A percentile compares a stretch with the other conserved stretches of the same genome.
Evolutionary conservation across 306 rosid genomes (phyloP).

Genomic region (Rubus parviflorus): DNA sequence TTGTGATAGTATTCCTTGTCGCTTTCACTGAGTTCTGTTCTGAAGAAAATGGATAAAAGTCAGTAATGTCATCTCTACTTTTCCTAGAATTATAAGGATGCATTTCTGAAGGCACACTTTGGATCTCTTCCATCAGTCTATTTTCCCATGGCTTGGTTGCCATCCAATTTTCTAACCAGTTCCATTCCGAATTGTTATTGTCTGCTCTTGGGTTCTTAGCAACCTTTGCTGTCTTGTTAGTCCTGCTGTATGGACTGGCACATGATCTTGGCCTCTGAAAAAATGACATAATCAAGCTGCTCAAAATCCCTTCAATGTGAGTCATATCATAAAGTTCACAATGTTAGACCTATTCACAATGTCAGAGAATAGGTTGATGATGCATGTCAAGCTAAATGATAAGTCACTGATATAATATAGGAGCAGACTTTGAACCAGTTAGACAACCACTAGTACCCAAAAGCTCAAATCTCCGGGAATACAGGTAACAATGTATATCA

Average conservation of each 20-base stretch:
- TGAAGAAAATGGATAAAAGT: conserved; percentile 34
- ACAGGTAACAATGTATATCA: background rate
- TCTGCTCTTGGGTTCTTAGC: conserved; percentile 40
- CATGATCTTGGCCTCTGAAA: conserved; percentile 48
- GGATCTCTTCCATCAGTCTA: conserved; percentile 46
- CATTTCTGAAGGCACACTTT: conserved; percentile 37
- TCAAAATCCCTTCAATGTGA: background rate
- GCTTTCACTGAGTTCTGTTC: conserved; percentile 42
- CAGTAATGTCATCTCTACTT: conserved; percentile 35
- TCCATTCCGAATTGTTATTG: conserved; percentile 40
- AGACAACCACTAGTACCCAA: background rate
- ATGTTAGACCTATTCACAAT: background rate
- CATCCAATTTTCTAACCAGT: conserved; percentile 81
- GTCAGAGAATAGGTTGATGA: background rate
- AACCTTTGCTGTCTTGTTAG: conserved; percentile 35
- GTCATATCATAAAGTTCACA: background rate
- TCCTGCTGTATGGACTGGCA: conserved; percentile 60
- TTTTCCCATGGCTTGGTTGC: conserved; percentile 74
- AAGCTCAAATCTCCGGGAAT: background rate
- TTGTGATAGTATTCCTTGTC: conserved; percentile 52
- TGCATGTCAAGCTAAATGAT: background rate
- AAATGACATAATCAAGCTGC: conserved; percentile 10
- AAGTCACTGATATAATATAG: background rate
- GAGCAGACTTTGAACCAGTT: background rate
- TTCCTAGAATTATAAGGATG: conserved; percentile 42